A percentile compares a stretch with the other conserved stretches of the same genome.
phyloP scores from a whole-genome alignment of 495 filamentous ascomycete genomes.

The Penicillium alfredii region DNA sequence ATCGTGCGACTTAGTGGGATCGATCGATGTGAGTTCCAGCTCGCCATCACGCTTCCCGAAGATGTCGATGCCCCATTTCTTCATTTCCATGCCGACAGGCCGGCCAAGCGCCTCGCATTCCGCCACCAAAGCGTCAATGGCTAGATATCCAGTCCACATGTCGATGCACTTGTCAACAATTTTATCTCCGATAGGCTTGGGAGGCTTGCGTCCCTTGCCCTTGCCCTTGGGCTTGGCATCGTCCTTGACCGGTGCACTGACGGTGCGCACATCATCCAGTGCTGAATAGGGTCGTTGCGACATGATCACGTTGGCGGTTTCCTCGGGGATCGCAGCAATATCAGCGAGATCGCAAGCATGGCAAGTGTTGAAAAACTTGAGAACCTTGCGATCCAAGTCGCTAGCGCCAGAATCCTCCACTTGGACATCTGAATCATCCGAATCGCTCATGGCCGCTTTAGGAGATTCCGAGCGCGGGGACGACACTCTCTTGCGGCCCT shows the following conservation, averaged over 20 bases:
- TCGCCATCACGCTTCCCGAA: slow-evolving; percentile 64
- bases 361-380: slow-evolving; percentile 82
- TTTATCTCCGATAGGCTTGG: slow-evolving; percentile 58
- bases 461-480: slow-evolving; percentile 39
- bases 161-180: slow-evolving; percentile 66
- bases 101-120: slow-evolving; percentile 65
- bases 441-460: slow-evolving; percentile 36
- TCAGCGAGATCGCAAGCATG: slow-evolving; percentile 65
- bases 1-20: slow-evolving; percentile 47
- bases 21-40: slow-evolving; percentile 59
- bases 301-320: slow-evolving; percentile 58
- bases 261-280: slow-evolving; percentile 56
- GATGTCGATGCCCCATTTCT: slow-evolving; percentile 71
- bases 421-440: slow-evolving; percentile 54
- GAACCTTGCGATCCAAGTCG: slow-evolving; percentile 51
- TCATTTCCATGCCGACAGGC: slow-evolving; percentile 62
- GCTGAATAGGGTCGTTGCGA: slow-evolving; percentile 61
- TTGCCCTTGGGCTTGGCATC: slow-evolving; percentile 43
- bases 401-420: slow-evolving; percentile 32
- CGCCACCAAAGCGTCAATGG: slow-evolving; percentile 71
- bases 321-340: slow-evolving; percentile 64
- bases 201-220: slow-evolving; percentile 40
- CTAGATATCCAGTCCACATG: slow-evolving; percentile 68
- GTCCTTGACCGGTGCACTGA: slow-evolving; percentile 44
- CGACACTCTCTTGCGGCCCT: slow-evolving; percentile 48